Evolutionary conservation across 1,284 basidiomycete species (phyloP).

Genomic region (Sanghuangporus baumii): DNA sequence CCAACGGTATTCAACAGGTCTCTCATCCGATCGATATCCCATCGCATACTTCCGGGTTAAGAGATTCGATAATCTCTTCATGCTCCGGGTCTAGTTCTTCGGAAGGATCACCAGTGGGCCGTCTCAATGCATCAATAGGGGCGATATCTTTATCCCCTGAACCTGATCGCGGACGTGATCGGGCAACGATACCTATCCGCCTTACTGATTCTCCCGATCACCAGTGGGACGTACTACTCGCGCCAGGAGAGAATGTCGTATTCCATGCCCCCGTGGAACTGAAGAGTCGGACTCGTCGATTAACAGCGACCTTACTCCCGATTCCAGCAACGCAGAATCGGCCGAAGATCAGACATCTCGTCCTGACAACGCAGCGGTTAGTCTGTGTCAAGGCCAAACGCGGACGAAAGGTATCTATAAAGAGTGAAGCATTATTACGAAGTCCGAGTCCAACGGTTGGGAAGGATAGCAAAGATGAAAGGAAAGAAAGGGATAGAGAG

Average conservation of each 20-base stretch:
- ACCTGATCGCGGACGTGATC: constrained; percentile 44
- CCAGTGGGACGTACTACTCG: constrained; percentile 33
- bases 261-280: constrained; percentile 51
- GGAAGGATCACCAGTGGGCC: constrained; percentile 40
- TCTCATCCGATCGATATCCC: constrained; percentile 29
- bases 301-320: constrained; percentile 50
- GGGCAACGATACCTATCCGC: constrained; percentile 51
- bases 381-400: constrained; percentile 50
- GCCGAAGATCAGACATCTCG: constrained; percentile 48
- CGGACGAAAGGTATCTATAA: constrained; percentile 34
- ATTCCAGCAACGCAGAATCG: constrained; percentile 45
- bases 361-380: constrained; percentile 53
- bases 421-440: constrained; percentile 43
- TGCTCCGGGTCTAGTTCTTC: constrained; percentile 41
- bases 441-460: constrained; percentile 25
- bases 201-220: constrained; percentile 38
- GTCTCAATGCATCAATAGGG: constrained; percentile 32
- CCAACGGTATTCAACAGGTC: neutral
- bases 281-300: constrained; percentile 49
- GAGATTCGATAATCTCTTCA: constrained; percentile 8
- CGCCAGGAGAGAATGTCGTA: constrained; percentile 41
- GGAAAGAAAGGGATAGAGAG: constrained; percentile 31
- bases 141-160: constrained; percentile 24
- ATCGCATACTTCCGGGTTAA: constrained; percentile 3
- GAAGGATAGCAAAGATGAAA: constrained; percentile 18